phyloP scores from a whole-genome alignment of 768 basidiomycete species.

The Gymnopilus dilepis region DNA sequence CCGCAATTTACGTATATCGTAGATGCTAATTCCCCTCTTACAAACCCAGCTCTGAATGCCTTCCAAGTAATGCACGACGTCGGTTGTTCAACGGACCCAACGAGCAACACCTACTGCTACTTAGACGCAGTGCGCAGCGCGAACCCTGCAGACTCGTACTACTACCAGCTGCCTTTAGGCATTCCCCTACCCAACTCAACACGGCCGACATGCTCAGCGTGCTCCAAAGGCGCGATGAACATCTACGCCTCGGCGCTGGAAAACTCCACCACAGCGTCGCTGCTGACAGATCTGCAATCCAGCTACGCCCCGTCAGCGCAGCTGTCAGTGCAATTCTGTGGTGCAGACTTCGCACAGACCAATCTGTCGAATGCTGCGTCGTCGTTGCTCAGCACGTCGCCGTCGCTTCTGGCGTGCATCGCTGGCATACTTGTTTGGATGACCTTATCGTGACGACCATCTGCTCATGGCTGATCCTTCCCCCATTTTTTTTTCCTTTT shows the following conservation, averaged over 20 bases:
- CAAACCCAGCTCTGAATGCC: conserved; percentile 56
- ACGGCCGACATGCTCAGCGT: conserved; percentile 63
- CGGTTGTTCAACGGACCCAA: conserved; percentile 63
- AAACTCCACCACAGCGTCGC: conserved; percentile 29
- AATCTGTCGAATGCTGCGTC: conserved; percentile 20
- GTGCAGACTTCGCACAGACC: conserved; percentile 49
- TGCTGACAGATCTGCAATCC: conserved; percentile 42
- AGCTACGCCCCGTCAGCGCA: conserved; percentile 57
- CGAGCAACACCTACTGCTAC: conserved; percentile 74
- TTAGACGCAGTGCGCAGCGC: conserved; percentile 60
- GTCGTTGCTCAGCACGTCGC: conserved; percentile 2
- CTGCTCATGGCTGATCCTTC: neutral
- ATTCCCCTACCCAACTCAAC: conserved; percentile 53
- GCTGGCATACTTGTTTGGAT: conserved; percentile 9
- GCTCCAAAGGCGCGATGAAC: conserved; percentile 63
- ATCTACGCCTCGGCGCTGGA: conserved; percentile 53
- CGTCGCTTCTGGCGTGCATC: conserved; percentile 2
- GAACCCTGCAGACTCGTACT: conserved; percentile 72
- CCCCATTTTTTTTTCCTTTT: conserved; percentile 1
- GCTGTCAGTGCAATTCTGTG: conserved; percentile 54
- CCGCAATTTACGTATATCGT: conserved; percentile 2
- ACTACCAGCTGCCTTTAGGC: conserved; percentile 73
- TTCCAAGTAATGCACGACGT: conserved; percentile 66
- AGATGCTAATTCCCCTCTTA: conserved; percentile 7
- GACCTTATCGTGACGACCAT: conserved; percentile 2